Base-by-base conservation (phyloP, 305 asterid genomes). In the Solanum hybrid region DNA sequence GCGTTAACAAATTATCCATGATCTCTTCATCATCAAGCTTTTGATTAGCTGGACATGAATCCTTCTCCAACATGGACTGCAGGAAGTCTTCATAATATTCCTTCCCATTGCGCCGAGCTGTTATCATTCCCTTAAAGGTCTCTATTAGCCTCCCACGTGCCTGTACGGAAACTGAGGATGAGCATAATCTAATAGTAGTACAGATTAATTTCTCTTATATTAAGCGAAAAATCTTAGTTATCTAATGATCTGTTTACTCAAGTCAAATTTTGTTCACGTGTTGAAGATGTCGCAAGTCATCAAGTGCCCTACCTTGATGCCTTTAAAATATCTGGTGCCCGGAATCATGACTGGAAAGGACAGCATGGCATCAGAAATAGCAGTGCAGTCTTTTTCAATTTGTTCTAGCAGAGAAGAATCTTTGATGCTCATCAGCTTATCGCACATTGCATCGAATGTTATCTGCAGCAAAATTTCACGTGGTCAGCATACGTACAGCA, bases 11-110 rank as follows among this genome's bases (percentile, higher is more conserved):
- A 86, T 94, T 94, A 89, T 94, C 96, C 94, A 92, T 89, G 36
- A 94, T 93, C 91, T 94, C 96, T 85, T 91, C 94, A 79, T 94
- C 96, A 9, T 91, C 93, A 7, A 94, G 92, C 91, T 93, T 93
- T 83, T 93, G 95, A 38, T 91, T 84, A 7, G 51, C 70, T 39
- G 93, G 92, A 90, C 61, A 89, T 37, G 89, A 88, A 90, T 94
- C 95, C 89, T 91, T 90, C 73, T 92, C 72, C 91, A 93, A 80
- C 95, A 94, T 91, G 10, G 92, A 91, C 84, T 92, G 93, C 92
- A 94, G 85, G 91, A 94, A 93, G 86, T 94, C 96, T 29, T 93
- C 94, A 31, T 65, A 87, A 79, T 82, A 88, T n/a, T 91, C 93
- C 82, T 78, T 91, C 36, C 90, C 91, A 29, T 32, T 81, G 51